Evolutionary conservation across 1,139 yeast genomes (phyloP).

Genomic region (Meyerozyma smithsonii): DNA sequence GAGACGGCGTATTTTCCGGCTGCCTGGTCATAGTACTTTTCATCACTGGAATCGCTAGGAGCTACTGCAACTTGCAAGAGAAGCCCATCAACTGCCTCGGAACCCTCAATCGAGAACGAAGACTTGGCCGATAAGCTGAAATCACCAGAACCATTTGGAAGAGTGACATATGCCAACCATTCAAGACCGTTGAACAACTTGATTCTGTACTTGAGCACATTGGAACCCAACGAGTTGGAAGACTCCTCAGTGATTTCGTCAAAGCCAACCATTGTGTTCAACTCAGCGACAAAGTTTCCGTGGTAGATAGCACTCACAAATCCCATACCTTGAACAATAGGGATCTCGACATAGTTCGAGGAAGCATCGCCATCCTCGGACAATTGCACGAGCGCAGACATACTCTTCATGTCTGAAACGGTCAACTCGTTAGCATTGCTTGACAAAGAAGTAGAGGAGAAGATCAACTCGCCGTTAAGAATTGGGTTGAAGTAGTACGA

Average conservation of each 20-base stretch:
- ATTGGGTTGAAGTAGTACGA: constrained; percentile 53
- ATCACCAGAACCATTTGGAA: constrained; percentile 25
- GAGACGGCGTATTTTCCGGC: constrained; percentile 36
- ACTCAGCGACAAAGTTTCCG: constrained; percentile 48
- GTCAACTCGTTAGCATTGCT: constrained; percentile 28
- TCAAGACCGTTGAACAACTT: constrained; percentile 44
- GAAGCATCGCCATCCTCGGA: constrained; percentile 22
- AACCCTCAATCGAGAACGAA: constrained; percentile 37
- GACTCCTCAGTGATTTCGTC: constrained; percentile 36
- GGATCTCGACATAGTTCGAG: constrained; percentile 25
- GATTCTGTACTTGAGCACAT: constrained; percentile 52
- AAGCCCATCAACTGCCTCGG: constrained; percentile 46
- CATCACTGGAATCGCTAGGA: constrained; percentile 25
- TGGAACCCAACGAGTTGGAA: constrained; percentile 34
- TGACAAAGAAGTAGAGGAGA: constrained; percentile 51
- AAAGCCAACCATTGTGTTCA: constrained; percentile 54
- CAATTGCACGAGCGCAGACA: constrained; percentile 53
- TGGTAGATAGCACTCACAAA: constrained; percentile 62
- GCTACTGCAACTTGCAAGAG: constrained; percentile 60
- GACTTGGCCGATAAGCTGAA: constrained; percentile 35
- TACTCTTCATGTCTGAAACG: constrained; percentile 47
- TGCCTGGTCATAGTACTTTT: constrained; percentile 28
- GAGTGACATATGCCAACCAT: constrained; percentile 59
- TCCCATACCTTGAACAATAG: constrained; percentile 76
- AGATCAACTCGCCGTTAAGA: constrained; percentile 46